Evolutionary conservation across 106 monocot genomes (phyloP), one percentile per base, ranked within the genome.

Genomic region (Dioscorea zingiberensis): DNA sequence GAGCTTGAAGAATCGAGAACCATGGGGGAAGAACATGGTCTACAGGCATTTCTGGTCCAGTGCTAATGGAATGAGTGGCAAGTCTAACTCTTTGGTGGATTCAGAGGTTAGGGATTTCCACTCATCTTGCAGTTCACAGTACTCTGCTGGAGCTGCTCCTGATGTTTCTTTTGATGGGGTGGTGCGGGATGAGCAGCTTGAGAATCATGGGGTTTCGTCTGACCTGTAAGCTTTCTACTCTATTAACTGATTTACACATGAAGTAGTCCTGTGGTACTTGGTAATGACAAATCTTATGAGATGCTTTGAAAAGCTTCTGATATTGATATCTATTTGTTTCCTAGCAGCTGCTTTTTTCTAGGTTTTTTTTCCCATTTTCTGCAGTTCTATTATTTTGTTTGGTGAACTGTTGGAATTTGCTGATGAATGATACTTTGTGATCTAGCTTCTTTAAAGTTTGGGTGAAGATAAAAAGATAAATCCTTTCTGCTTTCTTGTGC

Each of bases 91-190:
- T 62, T 57, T 62, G 5, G 49, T 63, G 16, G 80, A 81, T 12
- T 48, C 48, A 46, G 62, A 71, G 71, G 27, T 53, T 30, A 63
- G 62, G 64, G 70, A 78, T 26, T 82, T 86, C 22, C 60, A 51
- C 45, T 64, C 65, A 15, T 60, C 79, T 4, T 72, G 64, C 64
- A 55, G 60, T 14, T 57, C 73, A 12, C 55, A 63, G 47, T 82
- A 64, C 65, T 84, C 81, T 72, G 62, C 82, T 51, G 69, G 81
- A 48, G 81, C 79, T 18, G 86, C 73, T 63, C 76, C 76, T 49
- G 76, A 94, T 55, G 68, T 86, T 10, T 79, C 86, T 17, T 66
- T 84, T 55, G 81, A 80, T 68, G 84, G 74, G n/a, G 16, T 66
- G 49, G 32, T 57, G 54, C 58, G 47, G 12, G 85, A 89, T 51